Evolutionary conservation across 2,329 filamentous ascomycete species (phyloP), one percentile per base, ranked within the genome.

Genomic region (Bipolaris cookei): DNA sequence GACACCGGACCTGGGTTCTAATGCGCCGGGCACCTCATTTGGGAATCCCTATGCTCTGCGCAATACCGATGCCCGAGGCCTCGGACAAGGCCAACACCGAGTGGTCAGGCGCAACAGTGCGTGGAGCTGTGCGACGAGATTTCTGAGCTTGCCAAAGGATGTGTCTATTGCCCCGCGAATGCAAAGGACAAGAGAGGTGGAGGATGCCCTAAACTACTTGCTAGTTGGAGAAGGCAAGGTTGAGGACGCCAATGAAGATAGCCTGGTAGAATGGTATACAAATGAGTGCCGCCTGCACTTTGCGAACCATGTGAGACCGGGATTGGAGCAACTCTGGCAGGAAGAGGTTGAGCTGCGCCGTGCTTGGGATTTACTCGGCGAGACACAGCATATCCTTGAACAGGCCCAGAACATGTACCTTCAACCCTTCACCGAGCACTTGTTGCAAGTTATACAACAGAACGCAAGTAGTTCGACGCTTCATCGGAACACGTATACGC

Each of bases 121-220:
- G n/a, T 82, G 80, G 80, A 81, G 77, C 57, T 76, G 71, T 20
- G 79, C 77, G n/a, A 82, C 80, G 2, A 68, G 79, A 35, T 80
- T 77, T 51, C 61, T 82, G 10, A 74, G 71, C 54, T 55, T 77
- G 20, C 71, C 69, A 34, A 71, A 65, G 21, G 63, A 66, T n/a
- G 56, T 70, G 6, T 52, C 67, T 35, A 58, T 71, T 32, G 55
- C 61, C 16, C 51, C 59, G n/a, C 51, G 62, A 37, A 34, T 50
- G 23, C 66, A 63, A 20, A 67, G 63, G 39, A 69, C 56, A 13
- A 61, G 58, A 56, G 76, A 76, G 45, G 73, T 72, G 3, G 69
- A 74, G n/a, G 75, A 76, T 11, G 74, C 76, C 14, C 52, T 78
- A 16, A 51, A 56, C 13, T 78, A 74, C 54, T 58, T 78, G 54